Conservation (phyloP, 352 stramenopile genomes). For the Pythium angustatum region DNA sequence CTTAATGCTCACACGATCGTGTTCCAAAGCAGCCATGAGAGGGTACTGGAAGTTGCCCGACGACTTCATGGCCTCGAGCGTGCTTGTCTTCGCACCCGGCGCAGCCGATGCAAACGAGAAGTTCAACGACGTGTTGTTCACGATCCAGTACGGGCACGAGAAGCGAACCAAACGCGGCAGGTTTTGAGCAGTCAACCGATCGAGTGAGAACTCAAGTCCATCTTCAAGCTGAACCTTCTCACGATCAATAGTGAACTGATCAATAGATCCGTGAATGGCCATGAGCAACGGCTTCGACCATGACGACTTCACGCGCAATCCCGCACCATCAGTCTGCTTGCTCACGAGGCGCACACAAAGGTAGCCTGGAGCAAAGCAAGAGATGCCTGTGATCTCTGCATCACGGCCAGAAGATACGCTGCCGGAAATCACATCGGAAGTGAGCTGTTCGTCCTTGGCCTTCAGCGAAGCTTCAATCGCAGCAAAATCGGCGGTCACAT, state of each 20-base stretch:
- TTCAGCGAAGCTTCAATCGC: slow-evolving; percentile 63
- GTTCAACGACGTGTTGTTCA: slow-evolving; percentile 79
- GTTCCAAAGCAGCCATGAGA: slow-evolving; percentile 53
- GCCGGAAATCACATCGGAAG: slow-evolving; percentile 45
- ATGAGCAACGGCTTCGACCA: slow-evolving; percentile 88
- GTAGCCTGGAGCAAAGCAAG: slow-evolving; percentile 70
- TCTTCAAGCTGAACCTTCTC: slow-evolving; percentile 54
- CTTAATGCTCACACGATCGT: slow-evolving; percentile 76
- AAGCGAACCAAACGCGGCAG: slow-evolving; percentile 79
- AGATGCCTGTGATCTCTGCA: slow-evolving; percentile 74
- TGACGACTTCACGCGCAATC: slow-evolving; percentile 22
- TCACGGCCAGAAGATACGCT: slow-evolving; percentile 70
- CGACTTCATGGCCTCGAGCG: slow-evolving; percentile 45
- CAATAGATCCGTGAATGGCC: slow-evolving; percentile 70
- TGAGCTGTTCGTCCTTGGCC: slow-evolving; percentile 33
- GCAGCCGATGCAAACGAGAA: slow-evolving; percentile 62
- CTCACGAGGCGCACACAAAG: slow-evolving; percentile 62
- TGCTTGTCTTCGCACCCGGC: slow-evolving; percentile 48
- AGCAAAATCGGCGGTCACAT: slow-evolving; percentile 55
- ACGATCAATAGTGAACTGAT: slow-evolving; percentile 71
- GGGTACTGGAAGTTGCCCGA: slow-evolving; percentile 60
- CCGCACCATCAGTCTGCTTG: slow-evolving; percentile 30
- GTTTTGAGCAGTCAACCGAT: slow-evolving; percentile 68
- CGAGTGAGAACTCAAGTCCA: slow-evolving; percentile 68
- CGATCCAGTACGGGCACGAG: slow-evolving; percentile 83